phyloP scores from a whole-genome alignment of 495 filamentous ascomycete species.

The Tetracladium marchalianum region DNA sequence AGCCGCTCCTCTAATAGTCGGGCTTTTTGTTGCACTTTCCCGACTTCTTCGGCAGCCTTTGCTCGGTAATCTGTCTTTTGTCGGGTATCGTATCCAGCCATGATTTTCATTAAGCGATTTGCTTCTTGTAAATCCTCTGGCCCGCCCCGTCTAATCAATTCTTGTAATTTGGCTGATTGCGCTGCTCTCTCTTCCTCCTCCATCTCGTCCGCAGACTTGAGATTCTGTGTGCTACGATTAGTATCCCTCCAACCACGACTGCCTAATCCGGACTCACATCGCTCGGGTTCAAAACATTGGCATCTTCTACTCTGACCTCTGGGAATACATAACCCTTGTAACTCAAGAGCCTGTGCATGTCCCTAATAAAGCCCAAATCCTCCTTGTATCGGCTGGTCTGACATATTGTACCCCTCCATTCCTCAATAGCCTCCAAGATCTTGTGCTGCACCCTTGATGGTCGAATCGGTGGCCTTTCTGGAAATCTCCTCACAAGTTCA shows the following conservation, averaged over 20 bases:
- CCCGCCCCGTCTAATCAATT: slow-evolving; percentile 84
- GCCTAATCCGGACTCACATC: slow-evolving; percentile 55
- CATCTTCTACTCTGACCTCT: slow-evolving; percentile 84
- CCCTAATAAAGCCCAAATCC: slow-evolving; percentile 88
- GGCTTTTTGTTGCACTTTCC: slow-evolving; percentile 88
- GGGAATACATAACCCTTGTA: slow-evolving; percentile 97
- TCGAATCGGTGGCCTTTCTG: slow-evolving; percentile 82
- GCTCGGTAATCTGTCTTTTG: slow-evolving; percentile 96
- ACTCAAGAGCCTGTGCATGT: slow-evolving; percentile 92
- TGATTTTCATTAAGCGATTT: slow-evolving; percentile 95
- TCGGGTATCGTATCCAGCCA: slow-evolving; percentile 92
- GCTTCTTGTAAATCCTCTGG: slow-evolving; percentile 93
- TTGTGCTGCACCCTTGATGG: slow-evolving; percentile 79
- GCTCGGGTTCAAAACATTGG: slow-evolving; percentile 92
- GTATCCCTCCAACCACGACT: slow-evolving; percentile 6
- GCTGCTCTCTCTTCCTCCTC: slow-evolving; percentile 92
- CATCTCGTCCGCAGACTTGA: slow-evolving; percentile 97
- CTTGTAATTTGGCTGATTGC: slow-evolving; percentile 93
- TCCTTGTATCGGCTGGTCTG: slow-evolving; percentile 95
- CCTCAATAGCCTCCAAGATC: slow-evolving; percentile 94
- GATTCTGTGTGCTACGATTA: slow-evolving; percentile 56
- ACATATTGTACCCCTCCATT: slow-evolving; percentile 97
- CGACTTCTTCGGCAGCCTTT: slow-evolving; percentile 91
- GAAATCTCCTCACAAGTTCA: slow-evolving; percentile 93
- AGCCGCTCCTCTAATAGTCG: slow-evolving; percentile 87